These are phyloP conservation scores for Lentinula sp. DNA, from an alignment of 768 basidiomycete genomes.

Conservation along the genomic window DNA sequence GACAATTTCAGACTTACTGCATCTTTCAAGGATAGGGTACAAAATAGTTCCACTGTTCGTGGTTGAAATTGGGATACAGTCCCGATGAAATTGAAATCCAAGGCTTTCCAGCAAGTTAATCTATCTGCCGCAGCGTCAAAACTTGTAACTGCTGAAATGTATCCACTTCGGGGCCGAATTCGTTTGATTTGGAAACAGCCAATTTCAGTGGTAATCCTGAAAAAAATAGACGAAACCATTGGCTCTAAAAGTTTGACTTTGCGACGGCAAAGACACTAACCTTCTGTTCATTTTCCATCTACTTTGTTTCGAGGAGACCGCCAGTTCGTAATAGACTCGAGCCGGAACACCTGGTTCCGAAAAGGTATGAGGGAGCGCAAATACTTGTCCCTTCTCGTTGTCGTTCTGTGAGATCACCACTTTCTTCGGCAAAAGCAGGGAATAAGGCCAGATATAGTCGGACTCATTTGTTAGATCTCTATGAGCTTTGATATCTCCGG, in stretches of 20 bases:
- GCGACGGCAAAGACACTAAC: not conserved
- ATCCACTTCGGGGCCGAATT: constrained; percentile 8
- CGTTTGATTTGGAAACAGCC: constrained; percentile 23
- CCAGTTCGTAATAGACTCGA: not conserved
- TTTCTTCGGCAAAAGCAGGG: not conserved
- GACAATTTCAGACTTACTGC: not conserved
- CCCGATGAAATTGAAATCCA: not conserved
- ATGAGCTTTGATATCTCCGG: not conserved
- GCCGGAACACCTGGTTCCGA: constrained; percentile 2
- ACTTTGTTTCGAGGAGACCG: not conserved
- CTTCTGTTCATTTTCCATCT: constrained; percentile 4
- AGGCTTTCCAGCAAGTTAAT: constrained; percentile 17
- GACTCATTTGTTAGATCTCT: not conserved
- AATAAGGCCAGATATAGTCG: constrained; percentile 3
- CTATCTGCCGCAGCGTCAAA: constrained; percentile 9
- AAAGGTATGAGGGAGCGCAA: constrained; percentile 2
- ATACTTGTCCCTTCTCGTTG: not conserved
- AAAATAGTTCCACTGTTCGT: not conserved
- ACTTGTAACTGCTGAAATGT: not conserved
- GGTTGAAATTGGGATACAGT: not conserved
- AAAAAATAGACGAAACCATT: not conserved
- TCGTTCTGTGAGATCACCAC: not conserved
- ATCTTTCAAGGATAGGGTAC: constrained; percentile 2
- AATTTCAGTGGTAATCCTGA: constrained; percentile 12
- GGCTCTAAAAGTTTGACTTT: not conserved